Base-by-base conservation (phyloP, 495 filamentous ascomycete genomes). In the Chaetomium cochliodes region DNA sequence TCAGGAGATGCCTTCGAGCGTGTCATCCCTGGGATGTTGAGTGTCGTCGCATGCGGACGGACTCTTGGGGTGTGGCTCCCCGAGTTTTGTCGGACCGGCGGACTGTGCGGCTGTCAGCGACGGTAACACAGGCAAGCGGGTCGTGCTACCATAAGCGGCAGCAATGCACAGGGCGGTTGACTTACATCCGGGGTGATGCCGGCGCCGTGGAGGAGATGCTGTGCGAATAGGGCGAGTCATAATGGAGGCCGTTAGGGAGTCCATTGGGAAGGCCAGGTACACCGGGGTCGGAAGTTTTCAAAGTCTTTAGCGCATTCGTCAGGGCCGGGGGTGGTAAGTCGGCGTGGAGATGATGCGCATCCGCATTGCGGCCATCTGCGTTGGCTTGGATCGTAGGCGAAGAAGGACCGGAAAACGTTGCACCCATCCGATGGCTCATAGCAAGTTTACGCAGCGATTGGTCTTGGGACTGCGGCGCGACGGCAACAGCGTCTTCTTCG, bases 1-100 rank as follows among this genome's bases (percentile, higher is more conserved):
- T 98, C 94, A 15, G 94, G 94, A 11, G 94, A 97, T 22, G 93
- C 91, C 72, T 89, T 91, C 46, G 93, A 97, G 71, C 90, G 90
- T 44, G 94, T 98, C 81, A 98, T 85, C 47, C 82, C 89, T 46
- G 91, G 91, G 60, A 94, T 93, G 74, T 92, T 91, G 60, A 94
- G 84, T 20, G 91, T 93, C 13, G 90, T 92, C 22, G 91, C 89
- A 74, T 91, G 90, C 42, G 89, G 82, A 51, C 88, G 85, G 51
- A 84, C 77, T 58, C 83, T 76, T 41, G 87, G 87, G 18, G 86
- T 87, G 7, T 81, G 81, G 53, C 80, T 78, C 59, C 85, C 85
- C 3, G 87, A 90, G 55, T 86, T 85, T 62, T 85, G 83, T 71
- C 84, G 79, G 67, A 78, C 73, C 63, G 75, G 85, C 60, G 72